phyloP scores from a whole-genome alignment of 78 protist genomes.

The Bigelowiella natans region DNA sequence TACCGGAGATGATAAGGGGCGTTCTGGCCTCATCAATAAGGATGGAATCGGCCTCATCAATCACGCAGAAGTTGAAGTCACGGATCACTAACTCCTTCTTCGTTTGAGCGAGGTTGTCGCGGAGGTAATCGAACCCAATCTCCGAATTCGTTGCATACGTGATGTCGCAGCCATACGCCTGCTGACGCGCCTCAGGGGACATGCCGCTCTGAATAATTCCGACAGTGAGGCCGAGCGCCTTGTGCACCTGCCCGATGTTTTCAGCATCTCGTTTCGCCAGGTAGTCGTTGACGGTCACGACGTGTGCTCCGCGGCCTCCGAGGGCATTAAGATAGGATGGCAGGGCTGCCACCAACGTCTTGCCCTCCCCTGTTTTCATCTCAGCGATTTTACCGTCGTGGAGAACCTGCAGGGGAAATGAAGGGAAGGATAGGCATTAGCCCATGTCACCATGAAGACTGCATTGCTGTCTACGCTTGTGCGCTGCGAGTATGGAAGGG shows the following conservation, averaged over 20 bases:
- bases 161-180: constrained; percentile 18
- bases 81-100: background rate
- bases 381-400: constrained; percentile 21
- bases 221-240: constrained; percentile 27
- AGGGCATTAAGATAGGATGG: constrained; percentile 26
- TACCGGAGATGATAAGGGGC: constrained; percentile 33
- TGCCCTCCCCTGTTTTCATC: constrained; percentile 41
- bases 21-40: constrained; percentile 41
- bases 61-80: constrained; percentile 28
- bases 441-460: too few species aligned
- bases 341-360: constrained; percentile 22
- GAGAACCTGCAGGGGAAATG: too few species aligned
- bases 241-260: constrained; percentile 26
- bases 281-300: constrained; percentile 34
- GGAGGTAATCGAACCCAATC: constrained; percentile 41
- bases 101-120: constrained; percentile 27
- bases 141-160: constrained; percentile 22
- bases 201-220: constrained; percentile 14
- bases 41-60: constrained; percentile 39
- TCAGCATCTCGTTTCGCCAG: constrained; percentile 39
- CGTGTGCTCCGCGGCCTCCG: constrained; percentile 19
- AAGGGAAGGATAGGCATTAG: too few species aligned
- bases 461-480: too few species aligned
- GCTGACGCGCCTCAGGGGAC: background rate
- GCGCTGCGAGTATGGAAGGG: too few species aligned